Evolutionary conservation across 441 rosid genomes (phyloP), one percentile per base, ranked within the genome.

Genomic region (Erysimum pusillum): DNA sequence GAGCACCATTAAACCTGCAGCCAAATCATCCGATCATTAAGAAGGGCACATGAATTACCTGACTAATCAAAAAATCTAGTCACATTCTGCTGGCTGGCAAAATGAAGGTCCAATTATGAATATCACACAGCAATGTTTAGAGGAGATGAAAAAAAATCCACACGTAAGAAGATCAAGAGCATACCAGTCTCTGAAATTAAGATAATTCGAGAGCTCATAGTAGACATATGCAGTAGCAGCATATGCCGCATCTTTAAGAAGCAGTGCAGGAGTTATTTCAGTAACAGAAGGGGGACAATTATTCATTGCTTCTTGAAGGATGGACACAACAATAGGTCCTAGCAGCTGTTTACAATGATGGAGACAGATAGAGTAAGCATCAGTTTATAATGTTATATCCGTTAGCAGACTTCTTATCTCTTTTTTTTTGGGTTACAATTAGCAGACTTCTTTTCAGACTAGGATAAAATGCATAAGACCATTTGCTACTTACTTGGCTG

Each of bases 141-240:
- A 73, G 39, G 34, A 57, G 42, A 51, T 78, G 44, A 42, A 31
- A 49, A 35, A 45, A 52, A 46, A 39, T 42, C 25, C 36, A 41
- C 34, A 42, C 52, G 60, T 41, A 59, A 49, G 35, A 59, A 70
- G 73, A 48, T 60, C 54, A 76, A 71, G 52, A 63, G 59, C 80
- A 67, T 82, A 96, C 99, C 99, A 96, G 82, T 94, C 98, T 84
- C 87, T 88, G 88, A 96, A 96, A 87, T 86, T 91, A 64, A 96
- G 84, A 83, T 91, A 96, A 81, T 92, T 96, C 36, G 99, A 96
- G 78, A 96, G 96, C 89, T 96, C 99, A 86, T 96, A 96, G 80
- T 96, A 96, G 71, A 96, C 95, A 81, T 92, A 96, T 73, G 99
- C 98, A 76, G 97, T 92, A 71, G 98, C 99, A 82, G 93, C 97